These are phyloP conservation scores for Zanthoxylum bungeanum DNA, from an alignment of 345 rosid species.

Conservation along the genomic window DNA sequence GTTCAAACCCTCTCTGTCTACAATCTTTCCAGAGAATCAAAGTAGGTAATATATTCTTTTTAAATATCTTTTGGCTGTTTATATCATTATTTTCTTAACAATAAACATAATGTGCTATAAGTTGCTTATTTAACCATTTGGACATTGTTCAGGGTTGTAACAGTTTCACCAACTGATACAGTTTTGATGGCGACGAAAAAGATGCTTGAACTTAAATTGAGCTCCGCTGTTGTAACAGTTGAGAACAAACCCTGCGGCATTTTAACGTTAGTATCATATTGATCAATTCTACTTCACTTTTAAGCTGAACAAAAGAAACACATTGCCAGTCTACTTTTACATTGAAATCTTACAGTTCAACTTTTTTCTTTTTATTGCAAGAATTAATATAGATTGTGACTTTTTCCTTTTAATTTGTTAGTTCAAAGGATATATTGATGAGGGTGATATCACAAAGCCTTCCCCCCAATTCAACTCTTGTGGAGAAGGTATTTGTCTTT, in stretches of 20 bases:
- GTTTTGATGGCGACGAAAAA: conserved; percentile 66
- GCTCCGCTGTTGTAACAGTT: conserved; percentile 72
- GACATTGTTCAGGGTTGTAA: conserved; percentile 65
- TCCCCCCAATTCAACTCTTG: conserved; percentile 63
- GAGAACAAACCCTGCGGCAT: conserved; percentile 85
- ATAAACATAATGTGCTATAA: background rate
- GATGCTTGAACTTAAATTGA: conserved; percentile 76
- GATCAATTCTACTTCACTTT: background rate
- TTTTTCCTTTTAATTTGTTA: conserved; percentile 27
- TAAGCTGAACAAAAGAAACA: background rate
- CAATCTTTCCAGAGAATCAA: conserved; percentile 83
- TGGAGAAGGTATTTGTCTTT: conserved; percentile 67
- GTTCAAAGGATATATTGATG: conserved; percentile 98
- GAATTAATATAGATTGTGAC: conserved; percentile 7
- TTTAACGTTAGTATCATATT: conserved; percentile 65
- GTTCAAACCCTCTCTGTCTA: conserved; percentile 91
- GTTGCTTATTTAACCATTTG: conserved; percentile 19
- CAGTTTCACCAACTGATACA: conserved; percentile 77
- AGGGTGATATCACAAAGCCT: conserved; percentile 84
- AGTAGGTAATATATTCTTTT: conserved; percentile 84
- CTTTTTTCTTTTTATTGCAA: conserved; percentile 5
- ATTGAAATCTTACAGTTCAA: background rate
- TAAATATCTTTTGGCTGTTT: conserved; percentile 7
- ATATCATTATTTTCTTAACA: conserved; percentile 4
- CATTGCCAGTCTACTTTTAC: background rate